Evolutionary conservation across 2,329 filamentous ascomycete genomes (phyloP), one percentile per base, ranked within the genome.

Genomic region (Curvularia lunata): DNA sequence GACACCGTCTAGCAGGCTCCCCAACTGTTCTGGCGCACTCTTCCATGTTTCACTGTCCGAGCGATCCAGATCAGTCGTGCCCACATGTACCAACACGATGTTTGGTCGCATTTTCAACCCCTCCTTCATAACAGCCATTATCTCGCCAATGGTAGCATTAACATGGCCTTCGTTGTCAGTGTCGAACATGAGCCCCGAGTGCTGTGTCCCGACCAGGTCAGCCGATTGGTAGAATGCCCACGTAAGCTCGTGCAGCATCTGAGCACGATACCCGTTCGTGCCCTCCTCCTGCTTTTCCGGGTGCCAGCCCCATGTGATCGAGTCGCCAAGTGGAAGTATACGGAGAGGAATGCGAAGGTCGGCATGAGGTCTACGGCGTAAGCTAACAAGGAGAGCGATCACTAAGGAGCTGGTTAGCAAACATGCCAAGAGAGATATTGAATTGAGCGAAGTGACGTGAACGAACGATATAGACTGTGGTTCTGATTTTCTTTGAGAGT

Each of bases 191-290:
- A 64, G 63, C 3, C 75, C 75, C 7, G 66, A 69, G n/a, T 48
- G 54, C 16, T 67, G 59, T 12, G 71, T 71, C 16, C 76, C 76
- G 37, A 77, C 64, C 61, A 75, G 75, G 38, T 68, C 50, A n/a
- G 71, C 60, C 0, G 64, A 50, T 7, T 43, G 28, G 23, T 66
- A 67, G 10, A 60, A 59, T 9, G 65, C 64, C 10, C 52, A 55
- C 18, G 64, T 43, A 19, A 79, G 70, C 9, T 62, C 37, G 19
- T 62, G 53, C 28, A 64, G 52, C 1, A 79, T 66, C 18, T 65
- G 48, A 3, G 61, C 55, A 27, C 79, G 75, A 54, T 80, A 81
- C 6, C 78, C 78, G 59, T 80, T 60, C 13, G 67, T 80, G 1
- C 72, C 72, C 41, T 59, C 38, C 8, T 58, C 8, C 19, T 41